phyloP scores from a whole-genome alignment of 2,329 filamentous ascomycete genomes.

The Beauveria sp. region DNA sequence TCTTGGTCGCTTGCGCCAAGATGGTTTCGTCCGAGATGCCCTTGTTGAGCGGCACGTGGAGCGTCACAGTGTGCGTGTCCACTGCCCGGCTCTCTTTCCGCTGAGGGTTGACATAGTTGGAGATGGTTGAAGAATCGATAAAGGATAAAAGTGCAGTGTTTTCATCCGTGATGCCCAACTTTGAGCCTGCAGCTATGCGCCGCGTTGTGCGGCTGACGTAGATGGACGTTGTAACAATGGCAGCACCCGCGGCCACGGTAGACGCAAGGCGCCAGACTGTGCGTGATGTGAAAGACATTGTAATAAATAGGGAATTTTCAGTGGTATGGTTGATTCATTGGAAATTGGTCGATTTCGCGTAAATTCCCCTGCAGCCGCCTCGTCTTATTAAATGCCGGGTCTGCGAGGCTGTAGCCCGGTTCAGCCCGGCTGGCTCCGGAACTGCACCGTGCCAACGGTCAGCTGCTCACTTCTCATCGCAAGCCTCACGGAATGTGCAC shows the following conservation, averaged over 20 bases:
- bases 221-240: background rate
- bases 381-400: background rate
- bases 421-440: slow-evolving; percentile 2
- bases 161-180: background rate
- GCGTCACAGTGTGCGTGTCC: slow-evolving; percentile 19
- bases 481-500: background rate
- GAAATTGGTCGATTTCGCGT: no score
- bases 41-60: slow-evolving; percentile 14
- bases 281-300: background rate
- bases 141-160: background rate
- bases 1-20: slow-evolving; percentile 21
- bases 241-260: background rate
- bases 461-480: background rate
- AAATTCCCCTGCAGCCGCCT: background rate
- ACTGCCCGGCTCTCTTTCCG: slow-evolving; percentile 11
- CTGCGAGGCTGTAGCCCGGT: background rate
- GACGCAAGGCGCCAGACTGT: background rate
- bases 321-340: background rate
- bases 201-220: background rate
- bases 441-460: background rate
- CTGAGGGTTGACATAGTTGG: slow-evolving; percentile 19
- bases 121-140: background rate
- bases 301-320: accelerated
- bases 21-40: slow-evolving; percentile 19
- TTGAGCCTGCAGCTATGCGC: background rate